Conservation (phyloP, 1,284 basidiomycete genomes). For the Waitea zeae region DNA sequence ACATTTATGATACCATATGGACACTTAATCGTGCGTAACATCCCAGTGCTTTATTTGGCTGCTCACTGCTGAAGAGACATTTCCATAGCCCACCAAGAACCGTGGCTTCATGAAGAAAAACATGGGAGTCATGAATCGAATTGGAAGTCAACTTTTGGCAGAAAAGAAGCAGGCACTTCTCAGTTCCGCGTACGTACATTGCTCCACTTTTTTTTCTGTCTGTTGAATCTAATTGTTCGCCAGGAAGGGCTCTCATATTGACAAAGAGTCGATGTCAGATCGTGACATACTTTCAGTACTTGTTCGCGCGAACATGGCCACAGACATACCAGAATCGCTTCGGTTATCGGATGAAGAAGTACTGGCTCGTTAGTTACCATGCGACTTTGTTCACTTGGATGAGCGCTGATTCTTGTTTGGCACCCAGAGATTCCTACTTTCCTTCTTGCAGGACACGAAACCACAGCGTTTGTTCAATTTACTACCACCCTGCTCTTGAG, state of each 20-base stretch:
- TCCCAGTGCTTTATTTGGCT: not conserved
- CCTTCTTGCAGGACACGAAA: conserved; percentile 23
- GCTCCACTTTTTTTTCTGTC: conserved; percentile 4
- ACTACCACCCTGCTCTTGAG: too few relatives aligned
- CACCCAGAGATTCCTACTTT: conserved; percentile 9
- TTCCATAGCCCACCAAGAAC: conserved; percentile 14
- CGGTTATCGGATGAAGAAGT: conserved; percentile 35
- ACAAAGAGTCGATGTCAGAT: conserved; percentile 7
- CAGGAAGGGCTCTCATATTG: conserved; percentile 13
- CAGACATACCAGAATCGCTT: conserved; percentile 23
- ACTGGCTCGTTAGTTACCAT: conserved; percentile 31
- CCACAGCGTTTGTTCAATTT: too few relatives aligned
- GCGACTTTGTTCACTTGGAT: not conserved
- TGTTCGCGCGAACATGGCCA: conserved; percentile 29
- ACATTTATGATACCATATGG: not conserved
- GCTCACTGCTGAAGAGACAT: not conserved
- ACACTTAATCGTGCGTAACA: not conserved
- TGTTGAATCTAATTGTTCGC: conserved; percentile 4
- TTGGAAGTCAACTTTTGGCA: conserved; percentile 20
- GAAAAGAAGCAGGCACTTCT: conserved; percentile 20
- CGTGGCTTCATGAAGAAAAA: conserved; percentile 9
- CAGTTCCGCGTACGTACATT: too few relatives aligned
- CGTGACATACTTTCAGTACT: conserved; percentile 17
- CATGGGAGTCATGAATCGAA: conserved; percentile 14
- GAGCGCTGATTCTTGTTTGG: not conserved